Evolutionary conservation across 2,329 filamentous ascomycete species (phyloP).

Genomic region (Ascochyta pisi): DNA sequence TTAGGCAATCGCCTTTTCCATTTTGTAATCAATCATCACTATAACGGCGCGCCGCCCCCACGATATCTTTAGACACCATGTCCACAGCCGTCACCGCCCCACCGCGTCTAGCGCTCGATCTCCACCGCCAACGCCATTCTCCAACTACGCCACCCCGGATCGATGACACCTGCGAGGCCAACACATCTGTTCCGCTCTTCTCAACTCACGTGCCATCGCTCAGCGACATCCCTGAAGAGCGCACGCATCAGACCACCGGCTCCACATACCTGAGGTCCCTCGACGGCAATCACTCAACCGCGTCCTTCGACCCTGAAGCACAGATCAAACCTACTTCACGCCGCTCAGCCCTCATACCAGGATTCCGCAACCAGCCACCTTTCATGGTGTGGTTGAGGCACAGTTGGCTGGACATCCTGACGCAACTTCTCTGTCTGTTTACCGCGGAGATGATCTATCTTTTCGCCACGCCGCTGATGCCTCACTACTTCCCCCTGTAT

Average conservation of each 20-base stretch:
- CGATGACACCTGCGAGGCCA: neutral
- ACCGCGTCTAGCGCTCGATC: neutral
- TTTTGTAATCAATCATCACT: neutral
- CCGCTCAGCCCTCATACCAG: conserved; percentile 7
- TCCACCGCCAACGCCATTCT: conserved; percentile 1
- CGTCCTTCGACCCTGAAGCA: neutral
- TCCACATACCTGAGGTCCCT: neutral
- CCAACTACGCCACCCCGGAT: neutral
- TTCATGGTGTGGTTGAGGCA: conserved; percentile 20
- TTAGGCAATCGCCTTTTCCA: no score
- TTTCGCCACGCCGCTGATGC: conserved; percentile 61
- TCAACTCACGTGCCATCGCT: neutral
- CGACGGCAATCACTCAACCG: neutral
- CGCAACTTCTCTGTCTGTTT: conserved; percentile 67
- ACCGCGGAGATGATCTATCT: conserved; percentile 52
- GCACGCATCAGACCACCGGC: neutral
- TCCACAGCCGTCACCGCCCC: neutral
- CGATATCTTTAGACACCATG: neutral
- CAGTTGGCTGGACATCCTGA: conserved; percentile 65
- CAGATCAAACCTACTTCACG: neutral
- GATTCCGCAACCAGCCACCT: conserved; percentile 22
- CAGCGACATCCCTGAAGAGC: conserved; percentile 8
- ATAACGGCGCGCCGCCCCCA: no score
- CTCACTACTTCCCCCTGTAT: conserved; percentile 62
- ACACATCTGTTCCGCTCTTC: neutral